Evolutionary conservation across 2,329 filamentous ascomycete species (phyloP), one percentile per base, ranked within the genome.

Genomic region (Coniosporium tulheliwenetii): DNA sequence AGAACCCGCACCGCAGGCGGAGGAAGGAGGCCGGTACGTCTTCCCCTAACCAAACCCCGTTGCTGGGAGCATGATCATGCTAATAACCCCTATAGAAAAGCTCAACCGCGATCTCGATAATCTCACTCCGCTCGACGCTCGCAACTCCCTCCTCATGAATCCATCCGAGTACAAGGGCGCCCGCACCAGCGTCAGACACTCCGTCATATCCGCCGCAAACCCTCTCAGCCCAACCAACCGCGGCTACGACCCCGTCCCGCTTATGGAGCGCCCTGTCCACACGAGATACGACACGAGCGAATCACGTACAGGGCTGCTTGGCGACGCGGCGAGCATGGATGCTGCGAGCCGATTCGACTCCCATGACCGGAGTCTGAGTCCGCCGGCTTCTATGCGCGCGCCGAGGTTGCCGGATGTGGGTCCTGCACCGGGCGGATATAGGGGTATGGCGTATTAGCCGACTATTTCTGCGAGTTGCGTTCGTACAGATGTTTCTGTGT

Each of bases 1-100:
- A 86, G 64, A 96, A 96, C 65, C 87, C 89, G 3, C 89, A 96
- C 61, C 78, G 82, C 48, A 81, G 81, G 70, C 79, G 79, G 54
- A 79, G 85, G 63, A 93, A 93, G 73, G 84, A 89, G 64, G 77
- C 85, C 59, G 85, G 85, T 85, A 82, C 75, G 79, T 67, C 40
- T 36, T 12, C 8, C 19, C 13, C 26, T 9, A 12, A 35, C 3
- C 12, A 31, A 7, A 8, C 30, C n/a, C 30, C 31, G 31, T 16
- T 29, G 38, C 37, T 46, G 9, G 12, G 9, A 29, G 8, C 42
- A 39, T 13, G 2, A 32, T 14, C 10, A 42, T 35, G 37, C 54
- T 58, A 63, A 62, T 42, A 44, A 47, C 32, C 41, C 36, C n/a
- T 5, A 3, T 60, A 85, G 83, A 87, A 62, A 85, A 89, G 68